These are phyloP conservation scores for Dothidotthia symphoricarpi DNA, from an alignment of 2,329 filamentous ascomycete genomes.

Conservation along the genomic window DNA sequence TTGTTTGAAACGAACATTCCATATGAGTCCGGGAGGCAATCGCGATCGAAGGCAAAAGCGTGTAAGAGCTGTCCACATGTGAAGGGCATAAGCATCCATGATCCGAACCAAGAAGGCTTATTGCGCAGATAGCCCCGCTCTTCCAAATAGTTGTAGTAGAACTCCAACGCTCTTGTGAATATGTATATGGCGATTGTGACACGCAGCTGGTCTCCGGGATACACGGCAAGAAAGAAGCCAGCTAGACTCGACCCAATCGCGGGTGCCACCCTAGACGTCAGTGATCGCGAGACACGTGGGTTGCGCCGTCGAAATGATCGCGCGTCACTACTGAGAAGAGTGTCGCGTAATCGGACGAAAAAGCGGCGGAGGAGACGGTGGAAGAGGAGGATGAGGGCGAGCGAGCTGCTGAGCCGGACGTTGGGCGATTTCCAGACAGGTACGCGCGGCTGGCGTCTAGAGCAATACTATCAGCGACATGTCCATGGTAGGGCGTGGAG, in stretches of 20 bases:
- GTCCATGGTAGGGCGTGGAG: constrained; percentile 15
- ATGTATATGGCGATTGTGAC: constrained; percentile 79
- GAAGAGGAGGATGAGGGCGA: constrained; percentile 81
- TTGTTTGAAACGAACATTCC: constrained; percentile 66
- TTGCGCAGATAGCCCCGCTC: constrained; percentile 64
- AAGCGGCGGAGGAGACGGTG: constrained; percentile 90
- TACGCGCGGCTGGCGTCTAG: constrained; percentile 39
- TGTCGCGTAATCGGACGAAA: constrained; percentile 73
- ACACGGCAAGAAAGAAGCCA: constrained; percentile 77
- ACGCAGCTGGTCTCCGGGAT: constrained; percentile 68
- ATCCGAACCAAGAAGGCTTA: constrained; percentile 64
- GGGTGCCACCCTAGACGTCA: constrained; percentile 82
- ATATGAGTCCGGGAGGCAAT: constrained; percentile 56
- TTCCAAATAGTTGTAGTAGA: constrained; percentile 79
- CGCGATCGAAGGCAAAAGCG: constrained; percentile 53
- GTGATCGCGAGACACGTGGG: constrained; percentile 67
- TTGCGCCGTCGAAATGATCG: constrained; percentile 80
- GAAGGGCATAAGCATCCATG: constrained; percentile 53
- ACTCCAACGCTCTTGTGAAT: constrained; percentile 79
- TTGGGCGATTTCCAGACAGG: constrained; percentile 59
- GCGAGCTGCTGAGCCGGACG: constrained; percentile 74
- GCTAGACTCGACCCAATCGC: constrained; percentile 88
- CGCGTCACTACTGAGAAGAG: constrained; percentile 76
- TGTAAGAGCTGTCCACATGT: constrained; percentile 52
- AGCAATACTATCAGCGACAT: constrained; percentile 3